Evolutionary conservation across 1,284 basidiomycete species (phyloP), one percentile per base, ranked within the genome.

Genomic region (Sanghuangporus weigelae): DNA sequence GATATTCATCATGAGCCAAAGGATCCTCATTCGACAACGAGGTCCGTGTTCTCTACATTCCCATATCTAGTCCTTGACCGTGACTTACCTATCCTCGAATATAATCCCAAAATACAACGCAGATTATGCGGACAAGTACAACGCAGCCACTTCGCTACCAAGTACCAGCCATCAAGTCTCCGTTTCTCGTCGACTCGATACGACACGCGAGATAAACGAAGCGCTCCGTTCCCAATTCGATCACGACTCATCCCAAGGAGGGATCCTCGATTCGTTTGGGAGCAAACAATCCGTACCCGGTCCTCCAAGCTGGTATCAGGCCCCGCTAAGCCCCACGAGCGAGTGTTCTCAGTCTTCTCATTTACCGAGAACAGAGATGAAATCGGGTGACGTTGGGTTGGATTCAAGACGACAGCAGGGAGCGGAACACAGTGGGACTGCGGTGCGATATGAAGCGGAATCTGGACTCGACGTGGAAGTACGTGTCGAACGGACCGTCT

Each of bases 1-100:
- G 19, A 74, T 73, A 3, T 77, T 75, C 73, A 76, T 76, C 51
- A 74, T 77, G 75, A 72, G 70, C 60, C 75, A 77, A 62, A 69
- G 72, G 26, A 72, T 77, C 61, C 71, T 77, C 55, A 71, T 76
- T 57, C 72, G 74, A 55, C 69, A 74, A 40, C 73, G 72, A 31
- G 73, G 75, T 74, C 36, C n/a, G 7, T 38, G 21, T 42, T 58
- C 26, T 21, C 42, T 5, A 51, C 57, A 23, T 36, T n/a, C 35
- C 53, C 12, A n/a, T 46, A 14, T 51, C 2, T 42, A 16, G 38
- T 35, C 19, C 36, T 42, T n/a, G 7, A 19, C n/a, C n/a, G n/a
- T n/a, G n/a, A n/a, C n/a, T n/a, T n/a, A n/a, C n/a, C n/a, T 16
- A 35, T 59, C n/a, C n/a, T n/a, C 26, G 26, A 3, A 0, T 2